Conservation (phyloP, 2,329 filamentous ascomycete genomes). For the Conoideocrella luteorostrata region DNA sequence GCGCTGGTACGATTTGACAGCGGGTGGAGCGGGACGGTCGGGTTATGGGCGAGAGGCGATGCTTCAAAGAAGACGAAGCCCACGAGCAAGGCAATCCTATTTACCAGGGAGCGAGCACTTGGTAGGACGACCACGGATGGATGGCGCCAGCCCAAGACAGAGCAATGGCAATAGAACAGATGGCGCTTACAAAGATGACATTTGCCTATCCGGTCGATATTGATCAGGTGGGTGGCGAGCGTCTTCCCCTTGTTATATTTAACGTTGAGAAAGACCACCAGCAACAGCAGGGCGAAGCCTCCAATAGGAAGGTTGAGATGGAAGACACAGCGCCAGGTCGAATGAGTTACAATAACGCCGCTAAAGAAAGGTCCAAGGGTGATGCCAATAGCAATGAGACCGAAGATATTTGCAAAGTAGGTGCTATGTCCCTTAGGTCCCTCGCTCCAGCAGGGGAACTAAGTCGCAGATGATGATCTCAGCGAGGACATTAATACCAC, state of each 20-base stretch:
- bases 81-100: slow-evolving; percentile 26
- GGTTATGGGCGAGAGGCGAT: not conserved
- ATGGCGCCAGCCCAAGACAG: slow-evolving; percentile 33
- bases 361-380: slow-evolving; percentile 28
- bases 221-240: not conserved
- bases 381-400: slow-evolving; percentile 27
- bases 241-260: not conserved
- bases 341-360: slow-evolving; percentile 19
- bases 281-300: slow-evolving; percentile 24
- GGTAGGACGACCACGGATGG: slow-evolving; percentile 30
- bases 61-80: slow-evolving; percentile 13
- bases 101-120: slow-evolving; percentile 33
- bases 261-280: slow-evolving; percentile 14
- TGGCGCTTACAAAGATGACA: slow-evolving; percentile 27
- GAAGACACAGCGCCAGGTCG: slow-evolving; percentile 40
- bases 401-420: slow-evolving; percentile 30
- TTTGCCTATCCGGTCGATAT: slow-evolving; percentile 36
- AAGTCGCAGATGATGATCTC: slow-evolving; percentile 35
- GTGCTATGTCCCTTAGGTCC: too few species aligned
- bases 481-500: slow-evolving; percentile 24
- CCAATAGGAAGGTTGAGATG: slow-evolving; percentile 36
- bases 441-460: slow-evolving; percentile 40
- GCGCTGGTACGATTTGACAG: slow-evolving; percentile 15
- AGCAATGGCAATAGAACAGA: slow-evolving; percentile 19
- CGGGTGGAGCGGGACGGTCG: slow-evolving; percentile 7